Percentiles rank a stretch among this genome's conserved stretches.
Conservation (phyloP, 441 rosid species). For the Adansonia gregorii region DNA sequence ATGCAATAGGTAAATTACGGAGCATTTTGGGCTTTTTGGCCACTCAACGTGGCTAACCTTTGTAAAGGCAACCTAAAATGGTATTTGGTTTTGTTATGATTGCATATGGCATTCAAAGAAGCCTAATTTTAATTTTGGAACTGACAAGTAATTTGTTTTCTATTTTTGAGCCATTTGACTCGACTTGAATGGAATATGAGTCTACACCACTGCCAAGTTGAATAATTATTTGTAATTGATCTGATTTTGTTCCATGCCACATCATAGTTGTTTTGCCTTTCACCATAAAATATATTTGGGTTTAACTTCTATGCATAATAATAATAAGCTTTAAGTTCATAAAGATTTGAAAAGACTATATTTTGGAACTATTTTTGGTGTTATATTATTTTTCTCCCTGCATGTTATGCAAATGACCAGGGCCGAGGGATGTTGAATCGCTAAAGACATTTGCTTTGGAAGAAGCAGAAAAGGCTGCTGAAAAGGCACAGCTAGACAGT, state of each 20-base stretch:
- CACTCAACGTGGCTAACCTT: background rate
- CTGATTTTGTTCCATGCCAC: constrained; percentile 9
- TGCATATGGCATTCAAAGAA: background rate
- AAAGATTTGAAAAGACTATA: background rate
- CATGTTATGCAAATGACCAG: constrained; percentile 38
- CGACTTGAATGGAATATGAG: background rate
- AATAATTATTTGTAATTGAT: background rate
- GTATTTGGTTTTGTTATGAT: background rate
- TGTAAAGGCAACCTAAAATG: background rate
- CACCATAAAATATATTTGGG: background rate
- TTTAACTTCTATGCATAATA: background rate
- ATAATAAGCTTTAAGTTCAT: background rate
- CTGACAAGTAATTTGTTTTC: background rate
- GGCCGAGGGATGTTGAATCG: constrained; percentile 74
- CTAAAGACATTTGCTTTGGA: constrained; percentile 68
- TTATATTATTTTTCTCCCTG: background rate
- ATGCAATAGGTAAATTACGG: background rate
- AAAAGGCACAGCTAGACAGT: constrained; percentile 55
- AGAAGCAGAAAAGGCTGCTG: constrained; percentile 86
- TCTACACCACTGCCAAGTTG: background rate
- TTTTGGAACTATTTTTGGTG: constrained; percentile 7
- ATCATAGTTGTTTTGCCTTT: background rate
- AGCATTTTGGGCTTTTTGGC: background rate
- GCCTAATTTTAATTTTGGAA: background rate
- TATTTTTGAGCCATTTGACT: background rate